Conservation (phyloP, 2,329 filamentous ascomycete species). For the Rutstroemia sp. region DNA sequence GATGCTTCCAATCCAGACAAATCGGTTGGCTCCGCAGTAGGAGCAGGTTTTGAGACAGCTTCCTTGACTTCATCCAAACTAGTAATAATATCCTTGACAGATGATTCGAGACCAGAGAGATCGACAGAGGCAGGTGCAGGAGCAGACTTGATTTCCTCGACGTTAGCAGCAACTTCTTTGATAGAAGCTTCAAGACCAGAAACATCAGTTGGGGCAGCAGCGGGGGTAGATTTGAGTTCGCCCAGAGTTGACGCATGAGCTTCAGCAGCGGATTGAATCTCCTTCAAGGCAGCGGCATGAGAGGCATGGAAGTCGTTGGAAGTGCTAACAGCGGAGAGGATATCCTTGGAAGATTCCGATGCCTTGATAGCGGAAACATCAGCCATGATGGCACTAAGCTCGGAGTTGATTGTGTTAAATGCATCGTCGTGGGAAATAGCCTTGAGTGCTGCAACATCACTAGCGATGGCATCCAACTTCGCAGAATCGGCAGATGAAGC, state of each 20-base stretch:
- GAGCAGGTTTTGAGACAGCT: slow-evolving; percentile 11
- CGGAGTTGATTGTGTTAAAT: slow-evolving; percentile 19
- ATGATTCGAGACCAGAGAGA: slow-evolving; percentile 13
- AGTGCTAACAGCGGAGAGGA: slow-evolving; percentile 16
- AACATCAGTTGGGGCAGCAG: slow-evolving; percentile 15
- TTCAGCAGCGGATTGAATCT: slow-evolving; percentile 17
- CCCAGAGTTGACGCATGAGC: slow-evolving; percentile 10
- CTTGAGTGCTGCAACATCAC: slow-evolving; percentile 22
- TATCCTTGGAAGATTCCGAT: slow-evolving; percentile 17
- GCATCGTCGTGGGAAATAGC: slow-evolving; percentile 14
- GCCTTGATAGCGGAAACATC: slow-evolving; percentile 16
- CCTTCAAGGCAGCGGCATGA: slow-evolving; percentile 14
- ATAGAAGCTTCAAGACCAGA: slow-evolving; percentile 5
- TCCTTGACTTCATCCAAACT: slow-evolving; percentile 12
- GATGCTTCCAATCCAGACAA: slow-evolving; percentile 13
- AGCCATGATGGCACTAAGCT: slow-evolving; percentile 23
- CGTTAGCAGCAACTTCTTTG: slow-evolving; percentile 11
- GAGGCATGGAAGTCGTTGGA: slow-evolving; percentile 21
- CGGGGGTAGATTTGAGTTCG: slow-evolving; percentile 11
- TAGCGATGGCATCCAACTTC: slow-evolving; percentile 21
- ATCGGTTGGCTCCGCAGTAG: slow-evolving; percentile 12
- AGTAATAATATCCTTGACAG: slow-evolving; percentile 15
- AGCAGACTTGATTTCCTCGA: slow-evolving; percentile 10
- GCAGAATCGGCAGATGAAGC: slow-evolving; percentile 18
- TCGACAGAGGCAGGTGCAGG: slow-evolving; percentile 13